Evolutionary conservation across 257 asterid species (phyloP).

Genomic region (Scutellaria baicalensis): DNA sequence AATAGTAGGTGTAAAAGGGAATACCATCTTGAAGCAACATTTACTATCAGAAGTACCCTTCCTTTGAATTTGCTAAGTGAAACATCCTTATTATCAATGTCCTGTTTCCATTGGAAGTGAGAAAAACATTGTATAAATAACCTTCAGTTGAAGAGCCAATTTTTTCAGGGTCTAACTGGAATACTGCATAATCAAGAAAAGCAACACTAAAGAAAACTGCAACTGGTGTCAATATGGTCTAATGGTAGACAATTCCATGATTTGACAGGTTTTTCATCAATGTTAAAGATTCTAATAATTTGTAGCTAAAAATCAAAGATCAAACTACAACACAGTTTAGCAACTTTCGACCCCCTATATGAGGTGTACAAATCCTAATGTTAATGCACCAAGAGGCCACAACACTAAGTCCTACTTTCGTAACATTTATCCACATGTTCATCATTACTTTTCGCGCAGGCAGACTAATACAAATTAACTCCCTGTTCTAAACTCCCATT

Average conservation of each 20-base stretch:
- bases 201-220: not conserved
- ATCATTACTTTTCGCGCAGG: not conserved
- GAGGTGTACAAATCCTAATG: not conserved
- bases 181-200: not conserved
- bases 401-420: not conserved
- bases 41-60: constrained; percentile 68
- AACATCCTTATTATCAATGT: constrained; percentile 75
- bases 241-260: not conserved
- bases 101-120: constrained; percentile 37
- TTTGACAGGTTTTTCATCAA: not conserved
- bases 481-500: not conserved
- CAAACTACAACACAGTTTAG: not conserved
- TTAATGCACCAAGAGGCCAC: not conserved
- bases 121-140: not conserved
- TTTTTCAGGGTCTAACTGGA: not conserved
- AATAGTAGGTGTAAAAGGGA: not conserved
- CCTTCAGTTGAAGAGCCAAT: not conserved
- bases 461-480: not conserved
- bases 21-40: constrained; percentile 97
- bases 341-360: too few species aligned
- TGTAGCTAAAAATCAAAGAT: not conserved
- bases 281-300: not conserved
- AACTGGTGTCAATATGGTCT: not conserved
- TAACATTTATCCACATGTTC: not conserved
- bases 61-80: constrained; percentile 78